Evolutionary conservation across 352 stramenopile genomes (phyloP).

Genomic region (Pythium coloratum): DNA sequence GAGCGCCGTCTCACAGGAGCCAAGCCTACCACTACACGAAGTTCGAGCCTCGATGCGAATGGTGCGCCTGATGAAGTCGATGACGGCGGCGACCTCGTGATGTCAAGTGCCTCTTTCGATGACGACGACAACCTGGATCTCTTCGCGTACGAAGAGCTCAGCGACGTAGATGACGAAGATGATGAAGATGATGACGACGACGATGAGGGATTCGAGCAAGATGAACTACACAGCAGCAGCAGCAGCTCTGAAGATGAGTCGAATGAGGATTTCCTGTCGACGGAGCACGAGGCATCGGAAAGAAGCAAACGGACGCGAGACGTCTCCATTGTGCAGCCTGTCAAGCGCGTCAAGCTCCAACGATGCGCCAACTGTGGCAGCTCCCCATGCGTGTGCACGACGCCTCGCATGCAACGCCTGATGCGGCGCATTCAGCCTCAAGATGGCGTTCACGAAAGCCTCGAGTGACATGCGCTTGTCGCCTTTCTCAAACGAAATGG

Average conservation of each 20-base stretch:
- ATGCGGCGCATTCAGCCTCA: slow-evolving; percentile 26
- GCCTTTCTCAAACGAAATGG: not conserved
- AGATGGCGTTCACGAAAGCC: not conserved
- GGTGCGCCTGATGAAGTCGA: not conserved
- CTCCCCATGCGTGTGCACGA: slow-evolving; percentile 39
- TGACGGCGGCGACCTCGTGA: not conserved
- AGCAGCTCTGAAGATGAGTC: slow-evolving; percentile 18
- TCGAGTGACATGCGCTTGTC: not conserved
- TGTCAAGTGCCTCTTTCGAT: not conserved
- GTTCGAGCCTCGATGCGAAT: not conserved
- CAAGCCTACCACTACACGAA: slow-evolving; percentile 25
- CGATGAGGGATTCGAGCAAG: slow-evolving; percentile 59
- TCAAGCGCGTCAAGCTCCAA: slow-evolving; percentile 53
- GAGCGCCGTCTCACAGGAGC: slow-evolving; percentile 65
- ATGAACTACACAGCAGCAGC: slow-evolving; percentile 63
- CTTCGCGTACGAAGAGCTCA: slow-evolving; percentile 19
- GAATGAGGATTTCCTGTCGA: slow-evolving; percentile 25
- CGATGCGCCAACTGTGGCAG: slow-evolving; percentile 30
- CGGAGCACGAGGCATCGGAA: slow-evolving; percentile 7
- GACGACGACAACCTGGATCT: slow-evolving; percentile 16
- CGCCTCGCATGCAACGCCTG: slow-evolving; percentile 42
- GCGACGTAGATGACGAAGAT: slow-evolving; percentile 31
- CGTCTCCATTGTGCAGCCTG: slow-evolving; percentile 23
- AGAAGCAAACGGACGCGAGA: slow-evolving; percentile 9
- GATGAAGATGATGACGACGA: slow-evolving; percentile 45